A percentile compares a stretch with the other conserved stretches of the same genome.
Conservation (phyloP, 2,329 filamentous ascomycete species). For the Pyrenochaeta sp. region DNA sequence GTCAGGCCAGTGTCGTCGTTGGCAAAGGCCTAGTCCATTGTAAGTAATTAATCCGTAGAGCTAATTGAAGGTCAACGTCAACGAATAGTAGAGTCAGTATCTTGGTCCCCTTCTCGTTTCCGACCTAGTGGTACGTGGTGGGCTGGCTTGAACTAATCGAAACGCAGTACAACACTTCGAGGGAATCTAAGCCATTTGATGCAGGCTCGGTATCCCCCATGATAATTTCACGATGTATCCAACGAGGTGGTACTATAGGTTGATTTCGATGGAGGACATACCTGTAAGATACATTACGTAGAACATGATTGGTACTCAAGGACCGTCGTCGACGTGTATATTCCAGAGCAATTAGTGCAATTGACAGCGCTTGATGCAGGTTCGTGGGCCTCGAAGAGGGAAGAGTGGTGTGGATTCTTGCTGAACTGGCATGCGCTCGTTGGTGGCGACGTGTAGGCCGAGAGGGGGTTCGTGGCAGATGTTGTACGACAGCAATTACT, state of each 20-base stretch:
- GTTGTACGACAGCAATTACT: conserved; percentile 46
- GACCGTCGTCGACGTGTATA: conserved; percentile 28
- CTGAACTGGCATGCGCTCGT: conserved; percentile 46
- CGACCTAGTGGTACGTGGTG: conserved; percentile 4
- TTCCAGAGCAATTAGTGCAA: conserved; percentile 35
- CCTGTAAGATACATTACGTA: conserved; percentile 56
- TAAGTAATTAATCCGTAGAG: conserved; percentile 42
- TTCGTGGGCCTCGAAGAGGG: conserved; percentile 33
- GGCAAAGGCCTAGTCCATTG: conserved; percentile 77
- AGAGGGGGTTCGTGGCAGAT: conserved; percentile 46
- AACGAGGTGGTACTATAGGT: conserved; percentile 7
- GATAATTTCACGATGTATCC: neutral
- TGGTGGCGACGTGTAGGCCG: conserved; percentile 41
- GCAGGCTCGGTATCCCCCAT: neutral
- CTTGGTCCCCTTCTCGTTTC: neutral
- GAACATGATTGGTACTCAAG: conserved; percentile 45
- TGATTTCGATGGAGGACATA: conserved; percentile 32
- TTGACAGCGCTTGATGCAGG: conserved; percentile 34
- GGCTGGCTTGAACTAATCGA: neutral
- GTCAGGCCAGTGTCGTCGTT: conserved; percentile 91
- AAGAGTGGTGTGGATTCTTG: conserved; percentile 32
- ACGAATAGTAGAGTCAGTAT: neutral
- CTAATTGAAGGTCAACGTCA: neutral
- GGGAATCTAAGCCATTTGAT: neutral
- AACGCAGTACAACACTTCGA: neutral